Conservation (phyloP, 495 filamentous ascomycete species). For the Hypoxylon crocopeplum region DNA sequence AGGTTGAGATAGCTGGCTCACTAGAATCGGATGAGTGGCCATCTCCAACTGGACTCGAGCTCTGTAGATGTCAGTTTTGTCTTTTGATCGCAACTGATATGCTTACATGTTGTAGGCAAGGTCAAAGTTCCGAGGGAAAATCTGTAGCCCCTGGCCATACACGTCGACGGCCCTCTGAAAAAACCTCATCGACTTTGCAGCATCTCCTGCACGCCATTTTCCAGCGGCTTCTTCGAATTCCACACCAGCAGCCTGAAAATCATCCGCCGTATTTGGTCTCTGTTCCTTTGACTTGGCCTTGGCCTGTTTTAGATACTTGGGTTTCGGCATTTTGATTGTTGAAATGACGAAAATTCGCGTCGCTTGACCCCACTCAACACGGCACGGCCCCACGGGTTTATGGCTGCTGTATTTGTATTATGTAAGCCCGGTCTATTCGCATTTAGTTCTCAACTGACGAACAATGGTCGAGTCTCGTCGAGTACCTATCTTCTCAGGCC, state of each 20-base stretch:
- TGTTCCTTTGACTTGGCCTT: slow-evolving; percentile 23
- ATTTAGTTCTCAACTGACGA: too few species aligned
- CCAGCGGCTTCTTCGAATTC: slow-evolving; percentile 71
- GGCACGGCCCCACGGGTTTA: too few species aligned
- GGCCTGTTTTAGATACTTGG: slow-evolving; percentile 11
- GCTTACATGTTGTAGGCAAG: slow-evolving; percentile 72
- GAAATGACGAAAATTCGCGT: too few species aligned
- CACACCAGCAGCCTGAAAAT: slow-evolving; percentile 60
- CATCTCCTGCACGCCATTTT: slow-evolving; percentile 76
- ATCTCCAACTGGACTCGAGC: slow-evolving; percentile 71
- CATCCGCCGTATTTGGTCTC: slow-evolving; percentile 31
- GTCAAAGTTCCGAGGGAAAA: slow-evolving; percentile 67
- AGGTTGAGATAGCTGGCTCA: slow-evolving; percentile 58
- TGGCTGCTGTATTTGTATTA: too few species aligned
- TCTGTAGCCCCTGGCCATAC: slow-evolving; percentile 65
- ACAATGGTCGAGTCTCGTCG: too few species aligned
- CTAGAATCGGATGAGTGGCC: slow-evolving; percentile 65
- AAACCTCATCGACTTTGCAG: slow-evolving; percentile 70
- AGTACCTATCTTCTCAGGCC: too few species aligned
- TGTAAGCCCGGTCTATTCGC: too few species aligned
- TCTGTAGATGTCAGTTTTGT: slow-evolving; percentile 11
- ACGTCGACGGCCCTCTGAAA: slow-evolving; percentile 68
- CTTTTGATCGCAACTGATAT: neutral
- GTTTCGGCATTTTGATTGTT: slow-evolving; percentile 17
- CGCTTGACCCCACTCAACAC: too few species aligned